phyloP scores from a whole-genome alignment of 2,329 filamentous ascomycete genomes.

The Ramularia collo-cygni region DNA sequence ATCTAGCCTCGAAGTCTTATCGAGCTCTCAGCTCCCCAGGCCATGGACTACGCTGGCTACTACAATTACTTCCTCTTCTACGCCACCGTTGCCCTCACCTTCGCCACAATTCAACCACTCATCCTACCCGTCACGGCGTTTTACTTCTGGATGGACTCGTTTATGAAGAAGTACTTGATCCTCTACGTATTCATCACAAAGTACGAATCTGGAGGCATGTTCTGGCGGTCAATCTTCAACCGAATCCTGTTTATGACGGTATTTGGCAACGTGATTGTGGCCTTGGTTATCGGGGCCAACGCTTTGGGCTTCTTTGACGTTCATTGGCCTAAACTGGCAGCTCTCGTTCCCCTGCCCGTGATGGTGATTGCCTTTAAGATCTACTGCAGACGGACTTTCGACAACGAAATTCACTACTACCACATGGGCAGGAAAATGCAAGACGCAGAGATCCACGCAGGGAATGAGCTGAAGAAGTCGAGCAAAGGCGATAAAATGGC shows the following conservation, averaged over 20 bases:
- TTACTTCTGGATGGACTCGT: conserved; percentile 82
- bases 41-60: conserved; percentile 92
- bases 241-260: conserved; percentile 79
- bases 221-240: conserved; percentile 89
- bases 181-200: conserved; percentile 93
- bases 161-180: conserved; percentile 90
- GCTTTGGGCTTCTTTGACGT: conserved; percentile 17
- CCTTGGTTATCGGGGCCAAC: conserved; percentile 64
- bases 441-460: conserved; percentile 25
- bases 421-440: conserved; percentile 56
- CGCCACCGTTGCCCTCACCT: conserved; percentile 78
- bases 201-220: conserved; percentile 87
- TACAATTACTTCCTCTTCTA: conserved; percentile 99
- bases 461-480: conserved; percentile 33
- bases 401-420: conserved; percentile 74
- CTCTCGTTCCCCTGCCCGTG: conserved; percentile 65
- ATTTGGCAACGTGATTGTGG: conserved; percentile 71
- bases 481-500: conserved; percentile 59
- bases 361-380: conserved; percentile 78
- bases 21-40: conserved; percentile 81
- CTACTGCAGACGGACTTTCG: conserved; percentile 70
- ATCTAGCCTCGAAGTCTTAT: conserved; percentile 72
- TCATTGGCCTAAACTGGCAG: conserved; percentile 55
- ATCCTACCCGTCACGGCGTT: conserved; percentile 78
- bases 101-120: conserved; percentile 77